phyloP scores from a whole-genome alignment of 176 grass and related monocot genomes.

The Dactylis glomerata region DNA sequence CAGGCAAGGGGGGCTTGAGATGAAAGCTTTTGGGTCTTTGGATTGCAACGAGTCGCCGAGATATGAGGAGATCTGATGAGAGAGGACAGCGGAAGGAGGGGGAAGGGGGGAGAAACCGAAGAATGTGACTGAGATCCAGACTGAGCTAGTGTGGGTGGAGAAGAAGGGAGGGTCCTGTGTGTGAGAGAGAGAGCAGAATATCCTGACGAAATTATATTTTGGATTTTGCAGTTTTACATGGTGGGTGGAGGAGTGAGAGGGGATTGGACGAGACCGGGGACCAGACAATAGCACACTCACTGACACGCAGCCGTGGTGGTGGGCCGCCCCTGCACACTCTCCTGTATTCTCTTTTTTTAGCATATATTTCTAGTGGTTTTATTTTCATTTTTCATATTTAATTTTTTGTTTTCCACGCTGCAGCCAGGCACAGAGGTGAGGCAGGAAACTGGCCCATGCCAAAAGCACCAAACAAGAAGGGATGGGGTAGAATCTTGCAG shows the following conservation, averaged over 20 bases:
- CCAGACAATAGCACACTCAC: conserved; percentile 33
- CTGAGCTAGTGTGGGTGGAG: conserved; percentile 40
- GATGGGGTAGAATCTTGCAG: conserved; percentile 24
- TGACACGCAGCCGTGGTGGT: conserved; percentile 16
- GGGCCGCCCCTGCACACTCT: neutral
- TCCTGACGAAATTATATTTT: conserved; percentile 39
- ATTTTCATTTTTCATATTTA: neutral
- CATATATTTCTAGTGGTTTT: neutral
- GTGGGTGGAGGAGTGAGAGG: neutral
- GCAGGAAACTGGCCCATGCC: neutral
- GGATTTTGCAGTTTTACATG: neutral
- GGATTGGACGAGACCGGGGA: conserved; percentile 23
- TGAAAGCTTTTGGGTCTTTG: conserved; percentile 19
- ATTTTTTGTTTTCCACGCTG: neutral
- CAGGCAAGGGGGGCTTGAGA: conserved; percentile 25
- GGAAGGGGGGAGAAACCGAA: conserved; percentile 4
- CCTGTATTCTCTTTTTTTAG: neutral
- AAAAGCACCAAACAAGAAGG: neutral
- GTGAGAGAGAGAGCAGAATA: conserved; percentile 21
- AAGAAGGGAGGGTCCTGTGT: neutral
- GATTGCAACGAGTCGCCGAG: conserved; percentile 14
- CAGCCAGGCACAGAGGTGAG: neutral
- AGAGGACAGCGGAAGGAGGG: neutral
- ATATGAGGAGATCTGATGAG: conserved; percentile 39
- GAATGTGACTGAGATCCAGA: conserved; percentile 46